Evolutionary conservation across 1,284 basidiomycete genomes (phyloP).

Genomic region (Cryptococcus sp.): DNA sequence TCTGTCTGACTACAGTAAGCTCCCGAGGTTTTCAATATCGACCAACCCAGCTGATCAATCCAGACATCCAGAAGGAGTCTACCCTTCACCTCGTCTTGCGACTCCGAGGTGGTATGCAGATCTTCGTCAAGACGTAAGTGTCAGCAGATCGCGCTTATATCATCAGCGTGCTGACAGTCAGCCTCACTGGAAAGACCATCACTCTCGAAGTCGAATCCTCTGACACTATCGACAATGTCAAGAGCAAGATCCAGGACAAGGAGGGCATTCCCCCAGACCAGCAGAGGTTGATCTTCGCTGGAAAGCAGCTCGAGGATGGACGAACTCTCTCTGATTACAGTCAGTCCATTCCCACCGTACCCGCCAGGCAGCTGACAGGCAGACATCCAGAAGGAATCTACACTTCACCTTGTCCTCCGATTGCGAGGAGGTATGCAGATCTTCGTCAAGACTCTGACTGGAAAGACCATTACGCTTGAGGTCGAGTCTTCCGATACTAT

Average conservation of each 20-base stretch:
- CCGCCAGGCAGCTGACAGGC: neutral
- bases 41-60: constrained; percentile 21
- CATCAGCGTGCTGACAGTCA: neutral
- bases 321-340: constrained; percentile 75
- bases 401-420: constrained; percentile 92
- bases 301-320: constrained; percentile 58
- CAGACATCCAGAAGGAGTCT: constrained; percentile 43
- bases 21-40: neutral
- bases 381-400: constrained; percentile 96
- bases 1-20: constrained; percentile 48
- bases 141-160: neutral
- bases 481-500: constrained; percentile 85
- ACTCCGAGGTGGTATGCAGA: constrained; percentile 47
- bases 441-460: constrained; percentile 93
- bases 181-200: constrained; percentile 53
- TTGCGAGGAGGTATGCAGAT: constrained; percentile 93
- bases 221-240: constrained; percentile 94
- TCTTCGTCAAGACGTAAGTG: constrained; percentile 40
- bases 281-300: constrained; percentile 50
- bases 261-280: constrained; percentile 78
- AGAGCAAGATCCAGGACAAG: constrained; percentile 62
- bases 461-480: constrained; percentile 86
- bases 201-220: constrained; percentile 54
- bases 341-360: constrained; percentile 4
- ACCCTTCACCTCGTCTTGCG: constrained; percentile 51